These are phyloP conservation scores for Hypoxylon lenormandii DNA, from an alignment of 495 filamentous ascomycete genomes.

Conservation along the genomic window DNA sequence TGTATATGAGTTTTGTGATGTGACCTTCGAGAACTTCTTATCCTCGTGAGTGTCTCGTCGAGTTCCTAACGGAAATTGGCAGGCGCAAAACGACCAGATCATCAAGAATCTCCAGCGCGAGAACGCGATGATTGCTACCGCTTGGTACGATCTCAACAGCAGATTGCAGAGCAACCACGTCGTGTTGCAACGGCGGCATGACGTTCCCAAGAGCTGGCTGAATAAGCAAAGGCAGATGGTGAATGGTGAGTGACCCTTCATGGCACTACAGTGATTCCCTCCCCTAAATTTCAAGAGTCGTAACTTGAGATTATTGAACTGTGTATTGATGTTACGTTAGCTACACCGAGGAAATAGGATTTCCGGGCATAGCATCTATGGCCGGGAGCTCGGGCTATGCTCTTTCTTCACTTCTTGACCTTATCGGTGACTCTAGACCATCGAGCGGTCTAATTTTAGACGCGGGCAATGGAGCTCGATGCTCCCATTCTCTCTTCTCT, in stretches of 20 bases:
- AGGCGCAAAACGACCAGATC: constrained; percentile 70
- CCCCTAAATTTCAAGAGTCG: neutral
- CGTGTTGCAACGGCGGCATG: constrained; percentile 75
- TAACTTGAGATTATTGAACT: constrained; percentile 2
- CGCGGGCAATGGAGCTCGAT: constrained; percentile 6
- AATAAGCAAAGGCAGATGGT: constrained; percentile 85
- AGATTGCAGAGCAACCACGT: constrained; percentile 90
- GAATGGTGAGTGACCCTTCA: constrained; percentile 58
- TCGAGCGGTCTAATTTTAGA: constrained; percentile 14
- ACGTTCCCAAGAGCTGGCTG: constrained; percentile 87
- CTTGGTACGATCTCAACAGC: constrained; percentile 90
- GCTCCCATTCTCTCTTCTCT: constrained; percentile 2
- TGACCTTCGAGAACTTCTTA: neutral
- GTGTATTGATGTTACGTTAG: constrained; percentile 38
- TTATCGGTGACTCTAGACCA: constrained; percentile 1
- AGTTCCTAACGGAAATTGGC: constrained; percentile 38
- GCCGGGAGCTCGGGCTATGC: neutral
- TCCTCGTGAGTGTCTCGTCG: neutral
- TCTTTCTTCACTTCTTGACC: constrained; percentile 1
- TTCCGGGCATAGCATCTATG: constrained; percentile 31
- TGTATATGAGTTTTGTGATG: constrained; percentile 12
- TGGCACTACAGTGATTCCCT: neutral
- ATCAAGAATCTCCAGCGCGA: constrained; percentile 82
- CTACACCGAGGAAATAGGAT: constrained; percentile 64
- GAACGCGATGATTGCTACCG: constrained; percentile 83